These are phyloP conservation scores for Penicillium verrucosum DNA, from an alignment of 2,329 filamentous ascomycete species.

Conservation along the genomic window DNA sequence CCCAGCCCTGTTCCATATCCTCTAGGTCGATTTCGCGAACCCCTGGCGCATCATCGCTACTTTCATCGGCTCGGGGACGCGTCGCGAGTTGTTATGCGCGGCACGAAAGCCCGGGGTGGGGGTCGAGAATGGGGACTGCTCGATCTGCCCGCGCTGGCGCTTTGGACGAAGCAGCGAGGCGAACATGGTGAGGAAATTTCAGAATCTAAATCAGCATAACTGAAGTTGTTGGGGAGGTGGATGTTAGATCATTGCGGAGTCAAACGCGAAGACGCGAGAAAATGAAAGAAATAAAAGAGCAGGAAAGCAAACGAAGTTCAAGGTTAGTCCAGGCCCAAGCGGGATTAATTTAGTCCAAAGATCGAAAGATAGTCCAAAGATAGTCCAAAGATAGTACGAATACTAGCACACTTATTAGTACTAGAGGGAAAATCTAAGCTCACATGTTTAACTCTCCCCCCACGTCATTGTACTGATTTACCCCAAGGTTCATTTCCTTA, in stretches of 20 bases:
- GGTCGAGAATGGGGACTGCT: constrained; percentile 17
- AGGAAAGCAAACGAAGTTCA: not conserved
- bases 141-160: constrained; percentile 15
- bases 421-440: not conserved
- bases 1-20: constrained; percentile 37
- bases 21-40: constrained; percentile 39
- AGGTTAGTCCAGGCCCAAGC: not conserved
- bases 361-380: too few relatives aligned
- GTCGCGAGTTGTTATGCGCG: constrained; percentile 9
- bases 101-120: constrained; percentile 18
- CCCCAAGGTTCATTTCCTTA: not conserved
- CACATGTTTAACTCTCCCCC: not conserved
- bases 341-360: constrained; percentile 1
- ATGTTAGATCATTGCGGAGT: constrained; percentile 6
- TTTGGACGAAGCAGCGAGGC: constrained; percentile 24
- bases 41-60: constrained; percentile 16
- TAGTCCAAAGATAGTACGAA: not conserved
- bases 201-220: constrained; percentile 11
- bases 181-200: constrained; percentile 16
- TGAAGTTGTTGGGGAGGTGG: not conserved
- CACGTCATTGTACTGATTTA: constrained; percentile 5
- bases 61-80: constrained; percentile 8
- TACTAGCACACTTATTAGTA: too few relatives aligned
- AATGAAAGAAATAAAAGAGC: not conserved
- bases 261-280: not conserved